Evolutionary conservation across 2,329 filamentous ascomycete genomes (phyloP).

Genomic region (Fusarium sp.): DNA sequence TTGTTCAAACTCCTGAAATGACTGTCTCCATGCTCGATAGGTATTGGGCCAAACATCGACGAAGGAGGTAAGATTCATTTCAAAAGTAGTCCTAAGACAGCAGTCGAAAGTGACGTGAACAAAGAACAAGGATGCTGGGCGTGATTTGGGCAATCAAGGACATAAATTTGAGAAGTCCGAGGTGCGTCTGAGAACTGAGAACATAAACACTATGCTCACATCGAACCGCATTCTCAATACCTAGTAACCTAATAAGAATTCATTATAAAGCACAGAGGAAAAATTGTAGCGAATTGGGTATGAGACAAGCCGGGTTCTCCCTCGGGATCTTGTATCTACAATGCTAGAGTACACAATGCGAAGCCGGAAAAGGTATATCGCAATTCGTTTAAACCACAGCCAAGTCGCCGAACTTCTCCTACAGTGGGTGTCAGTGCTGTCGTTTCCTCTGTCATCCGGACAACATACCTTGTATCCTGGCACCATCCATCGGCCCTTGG

Average conservation of each 20-base stretch:
- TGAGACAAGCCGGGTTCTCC: conserved; percentile 48
- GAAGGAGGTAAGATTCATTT: background rate
- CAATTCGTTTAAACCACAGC: conserved; percentile 80
- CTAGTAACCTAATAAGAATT: background rate
- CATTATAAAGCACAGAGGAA: conserved; percentile 36
- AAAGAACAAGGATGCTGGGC: background rate
- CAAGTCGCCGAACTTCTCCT: conserved; percentile 99
- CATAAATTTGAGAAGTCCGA: background rate
- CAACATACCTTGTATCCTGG: conserved; percentile 94
- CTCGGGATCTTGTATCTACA: conserved; percentile 68
- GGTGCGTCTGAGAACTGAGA: background rate
- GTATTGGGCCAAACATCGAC: background rate
- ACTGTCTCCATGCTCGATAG: background rate
- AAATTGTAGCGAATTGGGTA: conserved; percentile 41
- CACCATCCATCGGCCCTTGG: conserved; percentile 97
- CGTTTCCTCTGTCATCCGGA: background rate
- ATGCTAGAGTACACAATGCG: conserved; percentile 74
- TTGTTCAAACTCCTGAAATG: background rate
- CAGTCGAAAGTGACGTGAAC: background rate
- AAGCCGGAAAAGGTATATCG: conserved; percentile 52
- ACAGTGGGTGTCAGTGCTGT: conserved; percentile 56
- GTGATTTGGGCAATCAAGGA: background rate
- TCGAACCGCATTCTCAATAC: background rate
- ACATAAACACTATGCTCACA: background rate
- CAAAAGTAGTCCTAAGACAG: background rate